Evolutionary conservation across 2,329 filamentous ascomycete species (phyloP).

Genomic region (Cercospora sp.): DNA sequence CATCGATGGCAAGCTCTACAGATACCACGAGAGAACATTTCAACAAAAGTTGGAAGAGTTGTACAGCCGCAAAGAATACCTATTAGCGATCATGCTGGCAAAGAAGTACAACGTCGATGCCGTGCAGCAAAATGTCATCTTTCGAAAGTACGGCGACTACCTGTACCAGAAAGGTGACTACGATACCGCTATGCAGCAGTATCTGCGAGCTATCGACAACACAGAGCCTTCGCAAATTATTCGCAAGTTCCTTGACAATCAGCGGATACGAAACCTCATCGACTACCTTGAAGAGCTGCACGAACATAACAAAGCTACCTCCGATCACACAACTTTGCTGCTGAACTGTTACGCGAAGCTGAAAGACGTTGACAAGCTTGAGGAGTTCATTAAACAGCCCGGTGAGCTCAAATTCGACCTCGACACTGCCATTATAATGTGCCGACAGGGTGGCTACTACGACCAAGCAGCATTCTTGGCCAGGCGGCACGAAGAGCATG

Average conservation of each 20-base stretch:
- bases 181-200: slow-evolving; percentile 98
- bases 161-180: slow-evolving; percentile 94
- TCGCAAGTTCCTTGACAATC: slow-evolving; percentile 94
- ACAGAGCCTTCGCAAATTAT: slow-evolving; percentile 97
- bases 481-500: slow-evolving; percentile 88
- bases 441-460: slow-evolving; percentile 92
- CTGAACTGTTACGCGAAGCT: slow-evolving; percentile 97
- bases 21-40: slow-evolving; percentile 86
- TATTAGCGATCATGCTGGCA: slow-evolving; percentile 86
- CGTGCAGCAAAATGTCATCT: slow-evolving; percentile 85
- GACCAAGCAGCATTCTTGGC: slow-evolving; percentile 96
- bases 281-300: slow-evolving; percentile 96
- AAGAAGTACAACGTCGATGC: slow-evolving; percentile 81
- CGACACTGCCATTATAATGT: slow-evolving; percentile 97
- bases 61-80: slow-evolving; percentile 90
- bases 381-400: slow-evolving; percentile 94
- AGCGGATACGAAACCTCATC: slow-evolving; percentile 95
- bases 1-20: slow-evolving; percentile 85
- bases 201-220: slow-evolving; percentile 91
- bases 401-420: slow-evolving; percentile 94
- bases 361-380: slow-evolving; percentile 94
- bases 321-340: slow-evolving; percentile 90
- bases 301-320: slow-evolving; percentile 87
- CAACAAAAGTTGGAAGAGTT: slow-evolving; percentile 90
- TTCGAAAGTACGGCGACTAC: slow-evolving; percentile 89